Base-by-base conservation (phyloP, 2,329 filamentous ascomycete genomes). In the Chrysoporthe cubensis region DNA sequence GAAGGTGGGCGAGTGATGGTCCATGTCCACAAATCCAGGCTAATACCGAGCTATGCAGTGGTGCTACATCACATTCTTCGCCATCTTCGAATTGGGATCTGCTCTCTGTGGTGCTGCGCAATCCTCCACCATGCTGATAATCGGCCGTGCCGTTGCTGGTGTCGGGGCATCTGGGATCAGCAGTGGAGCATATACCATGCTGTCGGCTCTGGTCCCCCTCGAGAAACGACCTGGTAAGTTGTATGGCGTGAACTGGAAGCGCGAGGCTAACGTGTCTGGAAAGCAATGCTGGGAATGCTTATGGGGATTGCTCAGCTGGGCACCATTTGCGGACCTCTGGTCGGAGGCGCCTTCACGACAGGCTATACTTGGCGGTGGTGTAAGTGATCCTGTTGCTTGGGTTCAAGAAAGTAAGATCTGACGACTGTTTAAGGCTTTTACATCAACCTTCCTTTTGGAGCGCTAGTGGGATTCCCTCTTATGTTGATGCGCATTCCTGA, bases 381-480 rank as follows among this genome's bases (percentile, higher is more conserved):
- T 79, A 74, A 71, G 76, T 73, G 1, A 16, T 13, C 32, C 18
- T 66, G 13, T 14, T 2, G 1, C n/a, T 21, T 50, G 0, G 6
- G 2, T 18, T 16, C 1, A 6, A 18, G 18, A 7, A 6, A 63
- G 66, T 72, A 71, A 37, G 3, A 43, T 9, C 14, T 37, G 26
- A n/a, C 32, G 34, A 4, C 58, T 26, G 8, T 3, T 16, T 18
- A 50, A 78, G 79, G 79, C 64, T 84, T 83, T 71, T 84, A 80
- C 69, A 76, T 84, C 75, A 84, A 84, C 71, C 76, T 85, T 5
- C 82, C 82, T 0, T 58, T 83, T 40, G 81, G 81, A 4, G 78
- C 71, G 2, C 18, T 80, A 16, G 75, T 79, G 2, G 80, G 74
- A 9, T 4, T 75, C 4, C 72, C 76, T 13, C 60, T 83, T 8